Percentiles rank a stretch among this genome's conserved stretches.
These are phyloP conservation scores for Nakazawaea ishiwadae DNA, from an alignment of 805 yeast genomes.

Conservation along the genomic window DNA sequence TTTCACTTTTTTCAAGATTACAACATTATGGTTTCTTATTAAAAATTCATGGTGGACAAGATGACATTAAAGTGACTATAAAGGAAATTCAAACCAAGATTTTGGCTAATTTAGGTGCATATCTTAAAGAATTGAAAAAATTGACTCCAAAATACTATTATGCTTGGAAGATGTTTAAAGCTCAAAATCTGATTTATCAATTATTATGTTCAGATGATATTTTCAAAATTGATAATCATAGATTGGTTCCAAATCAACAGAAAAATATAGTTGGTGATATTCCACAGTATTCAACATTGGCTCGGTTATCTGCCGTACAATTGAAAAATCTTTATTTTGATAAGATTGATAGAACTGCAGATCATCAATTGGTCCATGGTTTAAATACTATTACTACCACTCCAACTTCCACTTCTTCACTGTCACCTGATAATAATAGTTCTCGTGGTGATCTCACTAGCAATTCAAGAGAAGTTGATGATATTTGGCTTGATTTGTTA, in stretches of 20 bases:
- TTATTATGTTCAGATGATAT: background rate
- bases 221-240: background rate
- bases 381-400: slow-evolving; percentile 1
- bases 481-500: slow-evolving; percentile 9
- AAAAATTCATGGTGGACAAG: background rate
- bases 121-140: slow-evolving; percentile 9
- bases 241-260: background rate
- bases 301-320: background rate
- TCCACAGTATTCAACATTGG: slow-evolving; percentile 7
- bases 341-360: background rate
- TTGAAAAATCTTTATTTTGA: background rate
- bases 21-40: slow-evolving; percentile 23
- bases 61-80: background rate
- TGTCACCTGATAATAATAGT: background rate
- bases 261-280: background rate
- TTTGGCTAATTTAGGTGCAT: slow-evolving; percentile 26
- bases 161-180: slow-evolving; percentile 14
- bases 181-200: slow-evolving; percentile 11
- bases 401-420: background rate
- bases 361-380: background rate
- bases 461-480: slow-evolving; percentile 6
- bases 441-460: background rate
- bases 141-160: slow-evolving; percentile 13
- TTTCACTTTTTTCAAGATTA: slow-evolving; percentile 18
- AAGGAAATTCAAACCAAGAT: slow-evolving; percentile 15